Evolutionary conservation across 2,329 filamentous ascomycete species (phyloP).

Genomic region (Nemania sp.): DNA sequence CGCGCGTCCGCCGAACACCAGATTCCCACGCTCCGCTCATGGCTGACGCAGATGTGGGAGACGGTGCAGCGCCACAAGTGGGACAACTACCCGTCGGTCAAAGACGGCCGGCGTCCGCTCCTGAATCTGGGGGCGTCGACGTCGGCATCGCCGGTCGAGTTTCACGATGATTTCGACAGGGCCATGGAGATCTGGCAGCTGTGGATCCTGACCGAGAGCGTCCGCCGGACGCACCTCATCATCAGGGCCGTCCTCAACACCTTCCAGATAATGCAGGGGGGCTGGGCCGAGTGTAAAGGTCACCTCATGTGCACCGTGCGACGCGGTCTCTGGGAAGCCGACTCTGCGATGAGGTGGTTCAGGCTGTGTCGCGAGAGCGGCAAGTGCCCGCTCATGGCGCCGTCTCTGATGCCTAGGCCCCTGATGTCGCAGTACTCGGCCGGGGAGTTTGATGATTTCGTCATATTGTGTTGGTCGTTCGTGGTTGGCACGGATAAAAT

Average conservation of each 20-base stretch:
- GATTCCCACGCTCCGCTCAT: slow-evolving; percentile 8
- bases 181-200: slow-evolving; percentile 19
- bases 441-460: slow-evolving; percentile 16
- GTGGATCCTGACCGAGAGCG: slow-evolving; percentile 18
- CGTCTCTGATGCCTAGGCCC: slow-evolving; percentile 6
- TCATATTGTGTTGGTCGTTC: slow-evolving; percentile 17
- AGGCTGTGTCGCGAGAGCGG: background rate
- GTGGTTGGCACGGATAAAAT: slow-evolving; percentile 20
- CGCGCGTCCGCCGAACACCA: slow-evolving; percentile 12
- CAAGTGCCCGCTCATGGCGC: slow-evolving; percentile 11
- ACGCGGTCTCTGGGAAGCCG: slow-evolving; percentile 17
- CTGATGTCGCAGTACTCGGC: slow-evolving; percentile 16
- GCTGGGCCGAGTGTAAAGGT: slow-evolving; percentile 14
- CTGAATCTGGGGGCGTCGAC: no score
- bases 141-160: background rate
- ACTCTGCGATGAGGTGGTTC: slow-evolving; percentile 18
- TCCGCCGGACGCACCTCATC: slow-evolving; percentile 17
- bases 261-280: slow-evolving; percentile 8
- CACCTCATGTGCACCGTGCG: slow-evolving; percentile 10
- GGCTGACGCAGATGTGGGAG: slow-evolving; percentile 15
- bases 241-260: slow-evolving; percentile 14
- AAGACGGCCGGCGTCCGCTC: background rate
- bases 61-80: slow-evolving; percentile 6
- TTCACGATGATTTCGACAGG: slow-evolving; percentile 10
- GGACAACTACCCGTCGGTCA: slow-evolving; percentile 6